A percentile compares a stretch with the other conserved stretches of the same genome.
Evolutionary conservation across 1,139 yeast species (phyloP).

Genomic region (Suhomyces chickasaworum): DNA sequence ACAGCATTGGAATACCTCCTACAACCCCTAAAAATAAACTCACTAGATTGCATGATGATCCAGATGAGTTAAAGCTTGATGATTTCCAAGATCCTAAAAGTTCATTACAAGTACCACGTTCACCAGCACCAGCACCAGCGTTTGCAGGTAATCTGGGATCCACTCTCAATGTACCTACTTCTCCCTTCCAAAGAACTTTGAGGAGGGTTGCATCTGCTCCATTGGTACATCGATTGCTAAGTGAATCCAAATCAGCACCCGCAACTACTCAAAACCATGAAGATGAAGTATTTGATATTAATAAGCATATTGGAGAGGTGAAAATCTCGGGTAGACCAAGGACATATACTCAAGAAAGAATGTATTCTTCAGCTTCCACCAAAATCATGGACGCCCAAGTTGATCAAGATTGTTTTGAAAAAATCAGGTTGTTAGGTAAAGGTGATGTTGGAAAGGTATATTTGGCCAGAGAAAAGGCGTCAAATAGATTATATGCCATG

Average conservation of each 20-base stretch:
- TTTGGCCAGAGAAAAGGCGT: constrained; percentile 77
- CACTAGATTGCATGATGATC: not conserved
- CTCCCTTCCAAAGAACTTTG: constrained; percentile 53
- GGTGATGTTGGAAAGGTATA: constrained; percentile 99
- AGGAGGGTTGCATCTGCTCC: constrained; percentile 86
- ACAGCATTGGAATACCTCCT: constrained; percentile 6
- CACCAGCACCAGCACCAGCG: constrained; percentile 6
- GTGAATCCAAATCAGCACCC: constrained; percentile 22
- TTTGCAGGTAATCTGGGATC: not conserved
- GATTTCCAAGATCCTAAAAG: not conserved
- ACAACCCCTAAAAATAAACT: constrained; percentile 12
- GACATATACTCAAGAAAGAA: constrained; percentile 56
- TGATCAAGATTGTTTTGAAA: constrained; percentile 83
- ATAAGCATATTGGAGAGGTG: constrained; percentile 58
- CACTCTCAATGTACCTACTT: constrained; percentile 2
- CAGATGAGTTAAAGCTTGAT: constrained; percentile 5
- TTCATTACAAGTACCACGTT: constrained; percentile 1
- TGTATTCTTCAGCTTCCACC: constrained; percentile 72
- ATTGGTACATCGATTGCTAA: constrained; percentile 46
- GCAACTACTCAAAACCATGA: constrained; percentile 8
- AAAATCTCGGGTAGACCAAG: constrained; percentile 50
- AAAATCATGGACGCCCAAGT: constrained; percentile 79
- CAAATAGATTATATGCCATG: constrained; percentile 85
- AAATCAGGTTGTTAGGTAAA: constrained; percentile 82
- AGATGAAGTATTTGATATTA: constrained; percentile 41